A percentile compares a stretch with the other conserved stretches of the same genome.
These are phyloP conservation scores for Vitis rupestris DNA, from an alignment of 164 flowering plant species.

Conservation along the genomic window DNA sequence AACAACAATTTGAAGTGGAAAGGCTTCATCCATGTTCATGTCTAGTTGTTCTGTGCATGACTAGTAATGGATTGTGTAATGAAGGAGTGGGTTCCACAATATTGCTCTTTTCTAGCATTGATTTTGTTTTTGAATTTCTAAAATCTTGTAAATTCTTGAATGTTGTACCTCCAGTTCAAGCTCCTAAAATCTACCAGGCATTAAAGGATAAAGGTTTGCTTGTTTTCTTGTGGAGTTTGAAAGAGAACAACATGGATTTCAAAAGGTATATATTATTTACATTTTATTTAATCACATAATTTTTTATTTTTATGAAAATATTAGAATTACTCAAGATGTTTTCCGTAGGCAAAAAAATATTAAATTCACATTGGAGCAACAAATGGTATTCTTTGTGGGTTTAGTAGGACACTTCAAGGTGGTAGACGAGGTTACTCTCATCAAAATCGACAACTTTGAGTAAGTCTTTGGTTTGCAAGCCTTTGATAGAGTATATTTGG, in stretches of 20 bases:
- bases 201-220: slow-evolving; percentile 87
- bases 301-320: not conserved
- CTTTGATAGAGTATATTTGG: too few relatives aligned
- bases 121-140: not conserved
- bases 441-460: too few relatives aligned
- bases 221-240: slow-evolving; percentile 87
- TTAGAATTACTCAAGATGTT: not conserved
- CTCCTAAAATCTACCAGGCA: slow-evolving; percentile 78
- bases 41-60: too few relatives aligned
- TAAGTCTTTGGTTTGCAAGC: too few relatives aligned
- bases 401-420: slow-evolving; percentile 74
- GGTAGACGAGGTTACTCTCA: slow-evolving; percentile 68
- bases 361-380: slow-evolving; percentile 87
- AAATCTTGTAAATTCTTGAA: slow-evolving; percentile 14
- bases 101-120: not conserved
- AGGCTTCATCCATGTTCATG: too few relatives aligned
- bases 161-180: slow-evolving; percentile 88
- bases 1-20: too few relatives aligned
- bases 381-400: slow-evolving; percentile 94
- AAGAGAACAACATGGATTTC: slow-evolving; percentile 97
- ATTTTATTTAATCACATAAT: not conserved
- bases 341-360: slow-evolving; percentile 83
- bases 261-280: slow-evolving; percentile 56
- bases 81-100: too few relatives aligned
- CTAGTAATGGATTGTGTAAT: too few relatives aligned